Evolutionary conservation across 495 filamentous ascomycete species (phyloP).

Genomic region (Daldinia vernicosa): DNA sequence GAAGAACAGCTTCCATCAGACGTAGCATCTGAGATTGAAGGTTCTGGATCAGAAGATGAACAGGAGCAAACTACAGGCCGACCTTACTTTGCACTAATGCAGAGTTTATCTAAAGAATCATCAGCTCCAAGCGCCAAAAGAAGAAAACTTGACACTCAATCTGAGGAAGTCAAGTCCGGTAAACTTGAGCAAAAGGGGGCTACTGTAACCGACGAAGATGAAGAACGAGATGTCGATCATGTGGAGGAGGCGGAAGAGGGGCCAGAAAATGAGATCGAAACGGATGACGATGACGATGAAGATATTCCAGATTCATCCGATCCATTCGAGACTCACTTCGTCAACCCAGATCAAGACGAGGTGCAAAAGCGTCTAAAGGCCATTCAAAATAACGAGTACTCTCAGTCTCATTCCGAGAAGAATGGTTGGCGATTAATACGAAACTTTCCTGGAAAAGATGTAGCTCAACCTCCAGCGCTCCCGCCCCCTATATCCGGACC

Average conservation of each 20-base stretch:
- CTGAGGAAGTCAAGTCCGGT: constrained; percentile 35
- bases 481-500: constrained; percentile 48
- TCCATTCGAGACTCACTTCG: constrained; percentile 84
- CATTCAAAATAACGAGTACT: constrained; percentile 70
- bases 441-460: constrained; percentile 47
- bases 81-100: constrained; percentile 73
- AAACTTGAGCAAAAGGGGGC: constrained; percentile 39
- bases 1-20: constrained; percentile 49
- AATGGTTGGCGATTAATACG: constrained; percentile 54
- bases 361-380: constrained; percentile 59
- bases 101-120: constrained; percentile 65
- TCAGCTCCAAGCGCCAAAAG: constrained; percentile 69
- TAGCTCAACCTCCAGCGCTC: constrained; percentile 29
- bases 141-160: constrained; percentile 66
- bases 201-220: constrained; percentile 27
- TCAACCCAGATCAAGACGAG: constrained; percentile 64
- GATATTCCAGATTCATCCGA: constrained; percentile 67
- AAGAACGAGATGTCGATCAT: constrained; percentile 55
- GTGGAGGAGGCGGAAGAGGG: constrained; percentile 61
- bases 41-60: constrained; percentile 55
- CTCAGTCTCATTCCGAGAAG: constrained; percentile 54
- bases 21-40: constrained; percentile 52
- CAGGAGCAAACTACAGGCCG: constrained; percentile 45
- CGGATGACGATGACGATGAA: constrained; percentile 54
- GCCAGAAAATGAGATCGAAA: constrained; percentile 47